These are phyloP conservation scores for Xylaria castorea DNA, from an alignment of 495 filamentous ascomycete genomes.

Conservation along the genomic window DNA sequence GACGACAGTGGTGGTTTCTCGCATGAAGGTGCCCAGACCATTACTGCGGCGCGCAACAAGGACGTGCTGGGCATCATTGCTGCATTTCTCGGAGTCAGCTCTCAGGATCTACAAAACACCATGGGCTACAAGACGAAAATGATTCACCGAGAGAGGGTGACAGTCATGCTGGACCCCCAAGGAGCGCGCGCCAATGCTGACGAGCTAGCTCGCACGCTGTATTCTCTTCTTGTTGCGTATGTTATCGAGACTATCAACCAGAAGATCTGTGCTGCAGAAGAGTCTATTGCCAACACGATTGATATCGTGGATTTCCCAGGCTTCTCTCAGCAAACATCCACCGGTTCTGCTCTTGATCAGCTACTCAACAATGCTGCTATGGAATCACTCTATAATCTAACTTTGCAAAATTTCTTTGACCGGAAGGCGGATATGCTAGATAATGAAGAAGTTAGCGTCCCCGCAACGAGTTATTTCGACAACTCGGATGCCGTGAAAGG, in stretches of 20 bases:
- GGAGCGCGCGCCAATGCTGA: slow-evolving; percentile 92
- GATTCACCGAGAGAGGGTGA: slow-evolving; percentile 91
- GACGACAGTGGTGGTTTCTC: slow-evolving; percentile 97
- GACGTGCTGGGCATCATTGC: slow-evolving; percentile 85
- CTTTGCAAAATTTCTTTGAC: slow-evolving; percentile 94
- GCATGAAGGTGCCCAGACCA: slow-evolving; percentile 86
- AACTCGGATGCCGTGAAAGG: slow-evolving; percentile 93
- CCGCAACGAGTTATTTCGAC: slow-evolving; percentile 95
- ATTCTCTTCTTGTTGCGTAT: slow-evolving; percentile 93
- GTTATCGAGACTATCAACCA: slow-evolving; percentile 93
- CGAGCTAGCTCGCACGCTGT: slow-evolving; percentile 89
- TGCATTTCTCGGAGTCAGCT: slow-evolving; percentile 85
- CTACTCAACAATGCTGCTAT: slow-evolving; percentile 92
- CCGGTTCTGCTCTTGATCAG: slow-evolving; percentile 87
- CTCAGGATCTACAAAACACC: slow-evolving; percentile 81
- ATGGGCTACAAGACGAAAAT: slow-evolving; percentile 96
- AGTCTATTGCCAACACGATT: slow-evolving; percentile 88
- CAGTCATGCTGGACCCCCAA: slow-evolving; percentile 92
- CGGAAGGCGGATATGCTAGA: slow-evolving; percentile 89
- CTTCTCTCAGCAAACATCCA: slow-evolving; percentile 82
- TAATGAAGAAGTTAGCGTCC: slow-evolving; percentile 86
- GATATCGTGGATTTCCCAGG: slow-evolving; percentile 97
- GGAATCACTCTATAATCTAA: slow-evolving; percentile 90
- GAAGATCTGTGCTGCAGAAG: slow-evolving; percentile 84
- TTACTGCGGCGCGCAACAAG: slow-evolving; percentile 91